phyloP scores from a whole-genome alignment of 1,284 basidiomycete species.

The Sphaerobolus stellatus region DNA sequence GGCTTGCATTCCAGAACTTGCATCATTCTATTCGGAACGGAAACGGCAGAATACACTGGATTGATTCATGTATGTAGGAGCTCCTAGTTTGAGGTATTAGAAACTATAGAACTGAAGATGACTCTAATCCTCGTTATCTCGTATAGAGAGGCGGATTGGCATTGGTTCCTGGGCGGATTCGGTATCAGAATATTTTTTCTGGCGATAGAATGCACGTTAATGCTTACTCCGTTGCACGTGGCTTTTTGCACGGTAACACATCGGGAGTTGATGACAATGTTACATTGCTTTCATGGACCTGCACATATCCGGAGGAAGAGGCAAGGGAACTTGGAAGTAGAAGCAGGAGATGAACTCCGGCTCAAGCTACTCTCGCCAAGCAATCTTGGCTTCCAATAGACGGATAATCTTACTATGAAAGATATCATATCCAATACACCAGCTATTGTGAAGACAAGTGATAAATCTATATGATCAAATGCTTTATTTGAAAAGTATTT shows the following conservation, averaged over 20 bases:
- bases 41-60: slow-evolving; percentile 40
- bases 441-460: slow-evolving; percentile 41
- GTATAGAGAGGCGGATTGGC: slow-evolving; percentile 39
- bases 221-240: slow-evolving; percentile 35
- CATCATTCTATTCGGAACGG: slow-evolving; percentile 40
- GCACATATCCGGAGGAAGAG: slow-evolving; percentile 40
- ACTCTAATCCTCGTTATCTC: background rate
- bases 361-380: background rate
- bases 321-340: slow-evolving; percentile 40
- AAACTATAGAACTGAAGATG: no score
- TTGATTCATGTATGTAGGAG: slow-evolving; percentile 40
- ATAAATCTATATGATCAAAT: no score
- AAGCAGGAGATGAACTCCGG: background rate
- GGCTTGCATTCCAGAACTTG: slow-evolving; percentile 47
- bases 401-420: slow-evolving; percentile 22
- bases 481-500: no score
- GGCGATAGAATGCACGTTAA: slow-evolving; percentile 41
- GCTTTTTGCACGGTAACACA: no score
- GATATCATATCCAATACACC: slow-evolving; percentile 36
- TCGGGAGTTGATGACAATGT: slow-evolving; percentile 37
- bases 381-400: slow-evolving; percentile 7
- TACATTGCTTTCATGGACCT: slow-evolving; percentile 11
- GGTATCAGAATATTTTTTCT: slow-evolving; percentile 35
- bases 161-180: slow-evolving; percentile 25
- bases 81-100: background rate